Evolutionary conservation across 176 grass and related monocot genomes (phyloP), one percentile per base, ranked within the genome.

Genomic region (Musa acuminata): DNA sequence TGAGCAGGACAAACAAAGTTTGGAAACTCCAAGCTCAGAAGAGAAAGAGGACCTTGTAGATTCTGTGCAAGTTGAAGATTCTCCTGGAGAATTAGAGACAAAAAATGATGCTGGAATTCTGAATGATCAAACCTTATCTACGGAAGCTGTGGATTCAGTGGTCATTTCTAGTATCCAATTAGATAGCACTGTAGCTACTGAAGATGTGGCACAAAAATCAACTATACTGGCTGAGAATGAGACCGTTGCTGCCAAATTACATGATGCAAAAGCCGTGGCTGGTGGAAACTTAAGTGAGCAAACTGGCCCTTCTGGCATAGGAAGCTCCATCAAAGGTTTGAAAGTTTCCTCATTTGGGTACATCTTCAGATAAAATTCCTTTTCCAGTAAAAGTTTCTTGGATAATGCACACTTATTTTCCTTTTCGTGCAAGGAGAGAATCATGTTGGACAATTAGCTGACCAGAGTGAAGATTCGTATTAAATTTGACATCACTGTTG

Each of bases 301-400:
- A 64, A 64, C 35, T 80, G 17, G 10, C 59, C 20, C 43, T 72
- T 16, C 80, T 51, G 85, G 67, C 79, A 67, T 75, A 82, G 79
- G 51, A 87, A 87, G 77, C 71, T 77, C 77, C 16, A 53, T 65
- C 60, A 85, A 85, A 89, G 90, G 90, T 92, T 29, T 72, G 90
- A 86, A 85, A 78, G 74, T 82, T 75, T 80, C 75, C 78, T 81
- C 9, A 35, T 26, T n/a, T 55, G 21, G 52, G 51, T 9, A 8
- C 1, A 55, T 55, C 11, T 52, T 29, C 27, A 17, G 14, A 26
- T 74, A 21, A 1, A 55, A 54, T 58, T 74, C 3, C 22, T 55
- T 72, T 52, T 72, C 10, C 6, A 9, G 8, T 51, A 22, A 17
- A n/a, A 62, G 12, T 5, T 62, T 14, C 6, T 62, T 62, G 57